Conservation (phyloP, 169 alveolate species). For the Neospora caninum region DNA sequence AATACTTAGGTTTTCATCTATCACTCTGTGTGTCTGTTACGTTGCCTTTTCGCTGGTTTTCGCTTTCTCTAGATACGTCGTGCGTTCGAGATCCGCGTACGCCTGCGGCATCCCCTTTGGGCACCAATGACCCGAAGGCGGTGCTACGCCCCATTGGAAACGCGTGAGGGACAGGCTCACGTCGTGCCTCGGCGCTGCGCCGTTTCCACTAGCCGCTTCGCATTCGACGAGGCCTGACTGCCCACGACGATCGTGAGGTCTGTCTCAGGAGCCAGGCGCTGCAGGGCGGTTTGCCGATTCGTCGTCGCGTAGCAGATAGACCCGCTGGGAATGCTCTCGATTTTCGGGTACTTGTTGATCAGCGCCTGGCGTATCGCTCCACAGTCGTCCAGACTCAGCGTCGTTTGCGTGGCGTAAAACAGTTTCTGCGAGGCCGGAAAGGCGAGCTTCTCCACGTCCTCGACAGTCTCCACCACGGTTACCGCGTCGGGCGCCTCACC, state of each 20-base stretch:
- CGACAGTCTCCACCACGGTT: constrained; percentile 79
- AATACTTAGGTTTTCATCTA: too few relatives aligned
- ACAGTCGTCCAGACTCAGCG: constrained; percentile 85
- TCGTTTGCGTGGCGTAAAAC: constrained; percentile 85
- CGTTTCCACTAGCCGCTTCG: constrained; percentile 80
- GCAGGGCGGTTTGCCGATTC: constrained; percentile 83
- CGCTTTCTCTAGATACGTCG: too few relatives aligned
- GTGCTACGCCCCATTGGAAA: too few relatives aligned
- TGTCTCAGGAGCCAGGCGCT: constrained; percentile 68
- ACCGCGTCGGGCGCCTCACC: constrained; percentile 86
- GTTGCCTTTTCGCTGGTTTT: too few relatives aligned
- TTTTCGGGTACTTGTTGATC: constrained; percentile 74
- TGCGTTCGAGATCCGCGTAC: too few relatives aligned
- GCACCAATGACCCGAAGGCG: too few relatives aligned
- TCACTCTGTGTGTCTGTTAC: too few relatives aligned
- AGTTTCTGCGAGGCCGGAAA: constrained; percentile 71
- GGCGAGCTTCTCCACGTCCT: constrained; percentile 75
- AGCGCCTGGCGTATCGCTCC: constrained; percentile 73
- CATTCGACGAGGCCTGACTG: constrained; percentile 80
- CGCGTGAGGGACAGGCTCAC: too few relatives aligned
- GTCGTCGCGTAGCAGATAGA: constrained; percentile 88
- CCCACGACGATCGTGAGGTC: constrained; percentile 83
- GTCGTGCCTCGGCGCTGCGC: constrained; percentile 72
- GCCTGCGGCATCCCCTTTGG: too few relatives aligned
- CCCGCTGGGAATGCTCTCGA: constrained; percentile 85